phyloP scores from a whole-genome alignment of 495 filamentous ascomycete genomes.

The Penicillium daleae region DNA sequence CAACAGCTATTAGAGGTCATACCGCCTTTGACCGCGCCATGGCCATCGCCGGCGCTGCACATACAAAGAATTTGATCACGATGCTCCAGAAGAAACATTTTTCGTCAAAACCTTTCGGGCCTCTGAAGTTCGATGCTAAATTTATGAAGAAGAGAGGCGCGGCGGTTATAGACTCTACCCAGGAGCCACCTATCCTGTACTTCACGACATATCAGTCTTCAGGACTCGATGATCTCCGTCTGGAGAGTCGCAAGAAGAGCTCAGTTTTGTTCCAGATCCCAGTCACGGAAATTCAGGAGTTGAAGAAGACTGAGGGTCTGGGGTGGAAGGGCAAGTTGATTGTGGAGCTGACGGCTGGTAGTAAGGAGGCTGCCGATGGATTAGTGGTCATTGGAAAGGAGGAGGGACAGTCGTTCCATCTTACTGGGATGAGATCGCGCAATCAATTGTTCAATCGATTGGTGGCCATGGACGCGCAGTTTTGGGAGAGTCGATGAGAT shows the following conservation, averaged over 20 bases:
- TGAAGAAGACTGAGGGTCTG: slow-evolving; percentile 82
- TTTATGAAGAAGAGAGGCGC: slow-evolving; percentile 73
- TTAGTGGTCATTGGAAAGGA: slow-evolving; percentile 65
- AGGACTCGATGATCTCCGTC: slow-evolving; percentile 30
- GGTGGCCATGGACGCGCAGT: slow-evolving; percentile 80
- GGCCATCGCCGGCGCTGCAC: slow-evolving; percentile 65
- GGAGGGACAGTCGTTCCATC: slow-evolving; percentile 52
- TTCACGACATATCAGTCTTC: slow-evolving; percentile 53
- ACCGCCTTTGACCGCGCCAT: slow-evolving; percentile 70
- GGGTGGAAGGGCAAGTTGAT: slow-evolving; percentile 90
- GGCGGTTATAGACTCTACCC: slow-evolving; percentile 66
- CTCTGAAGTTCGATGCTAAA: slow-evolving; percentile 74
- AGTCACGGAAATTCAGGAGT: slow-evolving; percentile 63
- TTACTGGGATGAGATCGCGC: slow-evolving; percentile 75
- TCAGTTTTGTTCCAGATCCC: slow-evolving; percentile 52
- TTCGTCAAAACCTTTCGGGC: slow-evolving; percentile 56
- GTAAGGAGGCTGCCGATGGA: slow-evolving; percentile 76
- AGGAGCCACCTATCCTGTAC: slow-evolving; percentile 44
- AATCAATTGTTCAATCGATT: slow-evolving; percentile 88
- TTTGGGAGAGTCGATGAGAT: slow-evolving; percentile 79
- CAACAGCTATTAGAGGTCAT: slow-evolving; percentile 67
- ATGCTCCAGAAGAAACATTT: slow-evolving; percentile 58
- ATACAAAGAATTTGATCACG: slow-evolving; percentile 73
- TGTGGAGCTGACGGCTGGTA: slow-evolving; percentile 76
- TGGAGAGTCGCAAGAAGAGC: slow-evolving; percentile 49